These are phyloP conservation scores for Yamadazyma siamensis DNA, from an alignment of 1,139 yeast genomes.

Conservation along the genomic window DNA sequence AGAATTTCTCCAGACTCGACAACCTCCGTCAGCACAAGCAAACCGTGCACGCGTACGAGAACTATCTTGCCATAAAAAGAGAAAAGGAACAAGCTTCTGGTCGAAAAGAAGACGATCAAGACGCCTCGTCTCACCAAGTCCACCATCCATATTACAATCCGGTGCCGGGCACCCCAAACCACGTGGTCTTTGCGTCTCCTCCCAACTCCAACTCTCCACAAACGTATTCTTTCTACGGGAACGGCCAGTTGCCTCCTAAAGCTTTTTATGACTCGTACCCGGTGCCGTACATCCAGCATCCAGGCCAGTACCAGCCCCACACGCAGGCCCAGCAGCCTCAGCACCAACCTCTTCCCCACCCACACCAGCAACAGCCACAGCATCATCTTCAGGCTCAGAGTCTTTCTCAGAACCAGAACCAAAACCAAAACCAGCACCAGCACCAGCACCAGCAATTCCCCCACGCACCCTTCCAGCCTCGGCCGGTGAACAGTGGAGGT, in stretches of 20 bases:
- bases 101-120: neutral
- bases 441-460: constrained; percentile 7
- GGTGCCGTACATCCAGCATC: no score
- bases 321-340: constrained; percentile 1
- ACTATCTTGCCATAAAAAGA: constrained; percentile 28
- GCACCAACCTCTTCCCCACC: constrained; percentile 3
- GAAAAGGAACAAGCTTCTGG: constrained; percentile 7
- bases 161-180: constrained; percentile 9
- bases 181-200: constrained; percentile 12
- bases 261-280: constrained; percentile 2
- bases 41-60: constrained; percentile 84
- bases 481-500: neutral
- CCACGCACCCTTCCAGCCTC: neutral
- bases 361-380: constrained; percentile 6
- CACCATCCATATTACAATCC: no score
- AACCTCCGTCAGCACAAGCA: constrained; percentile 90
- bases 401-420: constrained; percentile 1
- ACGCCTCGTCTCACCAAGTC: neutral
- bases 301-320: neutral
- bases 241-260: no score
- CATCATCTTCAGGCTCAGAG: neutral
- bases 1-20: constrained; percentile 80
- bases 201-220: constrained; percentile 18
- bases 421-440: constrained; percentile 8
- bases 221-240: constrained; percentile 12